Base-by-base conservation (phyloP, 208 protist species). In the Leishmania mexicana region DNA sequence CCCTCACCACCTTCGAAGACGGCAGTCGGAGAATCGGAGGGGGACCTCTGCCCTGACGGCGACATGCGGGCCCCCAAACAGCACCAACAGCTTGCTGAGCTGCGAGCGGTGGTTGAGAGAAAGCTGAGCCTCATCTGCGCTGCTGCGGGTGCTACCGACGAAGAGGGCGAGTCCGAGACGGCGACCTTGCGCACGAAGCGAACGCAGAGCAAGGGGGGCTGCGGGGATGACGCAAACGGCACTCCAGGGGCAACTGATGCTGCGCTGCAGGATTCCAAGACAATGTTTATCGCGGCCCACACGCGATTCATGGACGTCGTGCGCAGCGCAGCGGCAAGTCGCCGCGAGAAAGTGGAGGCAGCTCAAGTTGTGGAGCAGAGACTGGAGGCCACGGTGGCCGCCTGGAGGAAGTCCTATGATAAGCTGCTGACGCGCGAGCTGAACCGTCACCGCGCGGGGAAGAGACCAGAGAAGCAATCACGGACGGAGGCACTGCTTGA, bases 291-390 rank as follows among this genome's bases (percentile, higher is more conserved):
- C 51, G 57, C n/a, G 15, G 78, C 83, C 5, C 83, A 86, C 57
- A 57, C 71, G 4, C 62, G 51, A 47, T 86, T 86, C 38, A 78
- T 76, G 28, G 28, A 73, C 24, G 24, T 83, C 28, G 83, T 80
- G 13, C 83, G 83, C 57, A 19, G 11, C 7, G 64, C 78, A 42
- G n/a, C 78, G 8, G 51, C 78, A 11, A 6, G 57, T 4, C 83
- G 83, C 24, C 78, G 68, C 31, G 78, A 79, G 35, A 74, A 80
- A 35, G 58, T 64, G 7, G 75, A 83, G 45, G 78, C 73, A 15
- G 75, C 83, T 15, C 78, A 83, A 67, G 62, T 58, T 49, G 83
- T 78, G 28, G 83, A 86, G 75, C 78, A 86, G 67, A 65, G 75
- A 5, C 78, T 83, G 3, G 78, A 77, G 28, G 40, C 83, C 3